Evolutionary conservation across 768 basidiomycete genomes (phyloP).

Genomic region (Cystofilobasidium capitatum): DNA sequence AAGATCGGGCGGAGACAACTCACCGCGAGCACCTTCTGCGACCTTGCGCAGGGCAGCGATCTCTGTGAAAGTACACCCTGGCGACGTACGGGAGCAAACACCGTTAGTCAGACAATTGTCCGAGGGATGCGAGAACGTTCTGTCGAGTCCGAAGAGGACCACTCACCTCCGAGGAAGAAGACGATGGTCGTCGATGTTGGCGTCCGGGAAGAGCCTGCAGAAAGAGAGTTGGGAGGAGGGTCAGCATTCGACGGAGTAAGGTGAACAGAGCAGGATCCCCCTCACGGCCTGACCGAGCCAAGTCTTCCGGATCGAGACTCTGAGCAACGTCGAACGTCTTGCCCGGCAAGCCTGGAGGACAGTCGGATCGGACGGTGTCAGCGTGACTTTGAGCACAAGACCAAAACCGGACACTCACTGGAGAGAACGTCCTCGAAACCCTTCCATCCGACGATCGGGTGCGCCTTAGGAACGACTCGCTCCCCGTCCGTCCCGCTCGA

Average conservation of each 20-base stretch:
- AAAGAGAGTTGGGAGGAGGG: neutral
- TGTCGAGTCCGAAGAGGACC: neutral
- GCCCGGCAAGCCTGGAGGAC: slow-evolving; percentile 52
- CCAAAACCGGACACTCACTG: slow-evolving; percentile 36
- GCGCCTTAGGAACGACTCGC: slow-evolving; percentile 53
- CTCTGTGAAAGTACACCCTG: slow-evolving; percentile 85
- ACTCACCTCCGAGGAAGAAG: slow-evolving; percentile 73
- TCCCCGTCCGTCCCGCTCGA: slow-evolving; percentile 43
- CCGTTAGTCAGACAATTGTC: no score
- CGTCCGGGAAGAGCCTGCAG: slow-evolving; percentile 44
- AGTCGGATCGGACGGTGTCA: neutral
- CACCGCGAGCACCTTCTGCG: slow-evolving; percentile 70
- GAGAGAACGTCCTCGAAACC: slow-evolving; percentile 86
- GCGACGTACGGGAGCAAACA: neutral
- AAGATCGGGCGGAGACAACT: neutral
- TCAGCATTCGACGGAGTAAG: neutral
- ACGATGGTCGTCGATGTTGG: slow-evolving; percentile 74
- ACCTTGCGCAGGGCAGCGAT: slow-evolving; percentile 93
- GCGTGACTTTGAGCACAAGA: neutral
- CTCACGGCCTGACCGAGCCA: neutral
- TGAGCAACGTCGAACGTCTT: slow-evolving; percentile 66
- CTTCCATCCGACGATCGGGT: slow-evolving; percentile 92
- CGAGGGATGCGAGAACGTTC: neutral
- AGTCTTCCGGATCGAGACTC: slow-evolving; percentile 27
- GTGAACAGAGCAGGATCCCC: neutral